A percentile compares a stretch with the other conserved stretches of the same genome.
phyloP scores from a whole-genome alignment of 2,329 filamentous ascomycete genomes.

The Trichophyton benhamiae region DNA sequence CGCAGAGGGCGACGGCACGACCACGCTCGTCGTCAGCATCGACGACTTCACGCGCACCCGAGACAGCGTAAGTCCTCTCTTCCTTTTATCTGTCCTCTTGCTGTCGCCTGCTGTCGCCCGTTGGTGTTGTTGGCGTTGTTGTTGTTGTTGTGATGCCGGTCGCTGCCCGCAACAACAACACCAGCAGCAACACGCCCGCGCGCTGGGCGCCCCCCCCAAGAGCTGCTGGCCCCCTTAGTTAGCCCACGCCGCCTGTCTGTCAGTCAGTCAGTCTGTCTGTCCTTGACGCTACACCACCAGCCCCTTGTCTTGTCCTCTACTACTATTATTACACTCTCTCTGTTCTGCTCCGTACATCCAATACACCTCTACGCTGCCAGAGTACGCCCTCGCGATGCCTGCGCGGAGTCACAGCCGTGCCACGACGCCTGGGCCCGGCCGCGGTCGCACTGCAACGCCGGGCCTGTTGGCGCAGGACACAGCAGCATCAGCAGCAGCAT shows the following conservation, averaged over 20 bases:
- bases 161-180: no score
- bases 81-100: slow-evolving; percentile 2
- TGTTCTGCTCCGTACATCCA: background rate
- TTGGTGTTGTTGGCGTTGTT: no score
- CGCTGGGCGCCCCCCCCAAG: no score
- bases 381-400: background rate
- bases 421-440: background rate
- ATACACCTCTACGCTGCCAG: background rate
- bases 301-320: no score
- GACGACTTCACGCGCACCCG: slow-evolving; percentile 69
- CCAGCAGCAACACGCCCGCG: no score
- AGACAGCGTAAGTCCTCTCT: slow-evolving; percentile 63
- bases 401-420: background rate
- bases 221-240: no score
- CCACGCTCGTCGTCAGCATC: slow-evolving; percentile 40
- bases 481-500: no score
- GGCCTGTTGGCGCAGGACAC: background rate
- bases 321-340: no score
- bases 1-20: slow-evolving; percentile 17
- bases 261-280: no score
- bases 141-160: no score
- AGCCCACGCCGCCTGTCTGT: background rate
- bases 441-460: background rate
- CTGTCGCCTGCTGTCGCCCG: background rate
- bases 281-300: background rate